phyloP scores from a whole-genome alignment of 2,329 filamentous ascomycete genomes.

The Pseudogymnoascus sp. region DNA sequence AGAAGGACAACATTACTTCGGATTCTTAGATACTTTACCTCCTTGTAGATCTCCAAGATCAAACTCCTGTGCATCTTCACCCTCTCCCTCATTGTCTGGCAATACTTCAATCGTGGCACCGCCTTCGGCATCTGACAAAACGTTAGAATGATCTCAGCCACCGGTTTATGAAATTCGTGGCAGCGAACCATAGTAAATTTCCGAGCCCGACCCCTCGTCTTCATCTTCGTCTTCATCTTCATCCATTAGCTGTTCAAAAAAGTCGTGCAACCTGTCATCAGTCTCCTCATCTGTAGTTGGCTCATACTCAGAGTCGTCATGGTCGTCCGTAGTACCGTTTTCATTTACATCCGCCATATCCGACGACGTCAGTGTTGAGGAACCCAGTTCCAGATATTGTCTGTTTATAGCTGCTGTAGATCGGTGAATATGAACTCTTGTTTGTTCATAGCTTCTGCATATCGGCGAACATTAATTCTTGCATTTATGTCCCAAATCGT shows the following conservation, averaged over 20 bases:
- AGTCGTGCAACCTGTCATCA: slow-evolving; percentile 26
- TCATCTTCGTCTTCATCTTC: slow-evolving; percentile 19
- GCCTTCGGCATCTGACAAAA: slow-evolving; percentile 4
- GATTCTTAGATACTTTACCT: background rate
- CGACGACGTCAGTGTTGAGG: background rate
- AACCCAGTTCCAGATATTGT: background rate
- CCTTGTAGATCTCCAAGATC: slow-evolving; percentile 1
- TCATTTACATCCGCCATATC: slow-evolving; percentile 5
- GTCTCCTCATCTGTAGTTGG: slow-evolving; percentile 31
- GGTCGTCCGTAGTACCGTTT: slow-evolving; percentile 18
- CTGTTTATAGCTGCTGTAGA: background rate
- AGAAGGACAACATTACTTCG: background rate
- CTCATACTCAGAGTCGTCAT: slow-evolving; percentile 45
- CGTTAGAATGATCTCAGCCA: background rate
- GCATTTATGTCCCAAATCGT: background rate
- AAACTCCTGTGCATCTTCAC: background rate
- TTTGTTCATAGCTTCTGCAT: background rate
- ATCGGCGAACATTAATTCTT: background rate
- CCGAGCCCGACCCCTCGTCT: slow-evolving; percentile 14
- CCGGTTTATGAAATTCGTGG: background rate
- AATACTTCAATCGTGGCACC: slow-evolving; percentile 20
- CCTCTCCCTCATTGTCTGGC: slow-evolving; percentile 15
- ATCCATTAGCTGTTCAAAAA: slow-evolving; percentile 19
- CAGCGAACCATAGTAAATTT: slow-evolving; percentile 4
- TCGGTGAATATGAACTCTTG: background rate